A percentile compares a stretch with the other conserved stretches of the same genome.
Conservation (phyloP, 306 rosid species). For the Acacia confusa region DNA sequence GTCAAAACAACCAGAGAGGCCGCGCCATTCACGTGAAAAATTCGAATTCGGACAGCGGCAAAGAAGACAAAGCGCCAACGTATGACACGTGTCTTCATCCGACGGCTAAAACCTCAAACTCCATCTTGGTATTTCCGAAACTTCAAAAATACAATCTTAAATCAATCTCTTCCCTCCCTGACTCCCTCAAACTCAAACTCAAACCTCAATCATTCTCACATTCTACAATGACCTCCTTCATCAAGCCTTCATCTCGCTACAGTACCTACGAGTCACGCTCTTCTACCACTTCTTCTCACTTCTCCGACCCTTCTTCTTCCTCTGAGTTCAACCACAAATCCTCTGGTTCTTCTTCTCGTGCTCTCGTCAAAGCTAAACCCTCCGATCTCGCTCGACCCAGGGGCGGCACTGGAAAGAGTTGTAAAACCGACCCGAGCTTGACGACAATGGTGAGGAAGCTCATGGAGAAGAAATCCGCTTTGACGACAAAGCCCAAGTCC, state of each 20-base stretch:
- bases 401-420: slow-evolving; percentile 19
- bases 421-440: slow-evolving; percentile 56
- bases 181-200: neutral
- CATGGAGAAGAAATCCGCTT: slow-evolving; percentile 58
- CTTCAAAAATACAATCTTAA: neutral
- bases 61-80: neutral
- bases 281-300: slow-evolving; percentile 67
- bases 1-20: neutral
- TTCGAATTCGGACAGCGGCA: slow-evolving; percentile 70
- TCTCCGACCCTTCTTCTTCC: slow-evolving; percentile 82
- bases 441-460: slow-evolving; percentile 73
- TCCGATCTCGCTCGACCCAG: slow-evolving; percentile 38
- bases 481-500: slow-evolving; percentile 36
- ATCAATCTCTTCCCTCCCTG: neutral
- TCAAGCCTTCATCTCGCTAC: slow-evolving; percentile 81
- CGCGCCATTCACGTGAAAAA: slow-evolving; percentile 47
- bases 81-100: slow-evolving; percentile 54
- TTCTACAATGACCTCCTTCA: slow-evolving; percentile 41
- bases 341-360: slow-evolving; percentile 47
- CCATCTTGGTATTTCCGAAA: neutral
- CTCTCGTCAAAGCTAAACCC: slow-evolving; percentile 57
- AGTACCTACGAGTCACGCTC: slow-evolving; percentile 73
- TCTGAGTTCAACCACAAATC: slow-evolving; percentile 46
- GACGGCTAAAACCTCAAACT: neutral
- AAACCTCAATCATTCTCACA: neutral